These are phyloP conservation scores for Penicillium sp. DNA, from an alignment of 2,329 filamentous ascomycete genomes.

Conservation along the genomic window DNA sequence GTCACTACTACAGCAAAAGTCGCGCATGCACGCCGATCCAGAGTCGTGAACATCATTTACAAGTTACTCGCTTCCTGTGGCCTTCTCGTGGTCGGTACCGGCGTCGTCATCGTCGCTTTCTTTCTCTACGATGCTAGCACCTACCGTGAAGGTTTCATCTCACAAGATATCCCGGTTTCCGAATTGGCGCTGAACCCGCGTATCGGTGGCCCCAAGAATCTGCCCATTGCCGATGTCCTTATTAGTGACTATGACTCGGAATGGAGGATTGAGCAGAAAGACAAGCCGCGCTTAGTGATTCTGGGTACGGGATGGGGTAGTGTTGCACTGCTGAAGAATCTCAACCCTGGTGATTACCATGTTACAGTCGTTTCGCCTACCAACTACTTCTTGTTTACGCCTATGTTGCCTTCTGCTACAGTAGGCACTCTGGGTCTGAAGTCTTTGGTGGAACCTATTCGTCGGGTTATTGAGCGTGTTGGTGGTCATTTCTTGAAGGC, in stretches of 20 bases:
- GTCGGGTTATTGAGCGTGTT: slow-evolving; percentile 72
- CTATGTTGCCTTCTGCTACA: slow-evolving; percentile 94
- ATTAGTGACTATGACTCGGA: slow-evolving; percentile 83
- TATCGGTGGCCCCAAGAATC: slow-evolving; percentile 85
- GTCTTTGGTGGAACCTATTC: slow-evolving; percentile 87
- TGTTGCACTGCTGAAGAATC: slow-evolving; percentile 81
- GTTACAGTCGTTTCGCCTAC: slow-evolving; percentile 90
- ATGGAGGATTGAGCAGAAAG: slow-evolving; percentile 64
- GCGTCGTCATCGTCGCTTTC: slow-evolving; percentile 69
- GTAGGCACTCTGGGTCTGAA: slow-evolving; percentile 90
- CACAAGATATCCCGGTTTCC: slow-evolving; percentile 75
- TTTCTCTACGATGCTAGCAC: slow-evolving; percentile 93
- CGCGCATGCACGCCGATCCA: slow-evolving; percentile 25
- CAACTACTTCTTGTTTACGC: slow-evolving; percentile 97
- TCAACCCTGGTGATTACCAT: slow-evolving; percentile 89
- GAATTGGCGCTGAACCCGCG: slow-evolving; percentile 74
- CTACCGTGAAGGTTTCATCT: slow-evolving; percentile 67
- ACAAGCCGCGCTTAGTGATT: slow-evolving; percentile 90
- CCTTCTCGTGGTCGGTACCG: slow-evolving; percentile 67
- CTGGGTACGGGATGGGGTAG: slow-evolving; percentile 93
- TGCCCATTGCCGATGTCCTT: slow-evolving; percentile 81
- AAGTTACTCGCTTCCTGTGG: slow-evolving; percentile 68
- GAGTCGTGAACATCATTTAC: slow-evolving; percentile 55
- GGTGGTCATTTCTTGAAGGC: slow-evolving; percentile 88
- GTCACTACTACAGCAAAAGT: slow-evolving; percentile 20